Conservation (phyloP, 805 yeast species). For the Starmera amethionina region DNA sequence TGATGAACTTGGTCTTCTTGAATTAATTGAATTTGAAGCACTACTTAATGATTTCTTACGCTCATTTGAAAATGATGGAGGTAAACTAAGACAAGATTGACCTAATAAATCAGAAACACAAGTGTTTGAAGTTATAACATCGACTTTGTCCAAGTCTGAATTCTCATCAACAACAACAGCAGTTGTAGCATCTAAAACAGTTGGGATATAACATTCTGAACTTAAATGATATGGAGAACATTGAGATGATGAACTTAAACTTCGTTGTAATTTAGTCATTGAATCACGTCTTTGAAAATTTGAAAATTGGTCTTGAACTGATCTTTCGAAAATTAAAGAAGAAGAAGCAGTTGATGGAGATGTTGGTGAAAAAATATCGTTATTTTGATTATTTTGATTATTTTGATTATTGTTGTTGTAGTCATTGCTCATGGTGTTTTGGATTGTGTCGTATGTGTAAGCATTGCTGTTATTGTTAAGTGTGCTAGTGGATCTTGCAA, state of each 20-base stretch:
- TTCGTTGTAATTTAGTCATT: not conserved
- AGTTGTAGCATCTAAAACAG: conserved; percentile 5
- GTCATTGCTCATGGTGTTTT: no score
- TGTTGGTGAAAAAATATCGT: not conserved
- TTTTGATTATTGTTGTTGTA: no score
- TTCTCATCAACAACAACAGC: conserved; percentile 1
- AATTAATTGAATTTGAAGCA: not conserved
- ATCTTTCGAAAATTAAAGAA: conserved; percentile 10
- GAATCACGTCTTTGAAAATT: conserved; percentile 4
- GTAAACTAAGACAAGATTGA: not conserved
- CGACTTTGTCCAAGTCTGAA: conserved; percentile 1
- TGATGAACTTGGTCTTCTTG: conserved; percentile 2
- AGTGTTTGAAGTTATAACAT: conserved; percentile 1
- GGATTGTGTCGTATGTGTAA: no score
- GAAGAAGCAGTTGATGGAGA: conserved; percentile 2
- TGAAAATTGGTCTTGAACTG: conserved; percentile 8
- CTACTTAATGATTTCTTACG: not conserved
- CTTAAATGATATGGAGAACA: conserved; percentile 2
- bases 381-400: no score
- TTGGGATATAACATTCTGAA: conserved; percentile 3
- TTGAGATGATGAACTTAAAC: conserved; percentile 3
- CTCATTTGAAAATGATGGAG: not conserved
- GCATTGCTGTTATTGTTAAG: no score
- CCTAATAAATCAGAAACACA: not conserved
- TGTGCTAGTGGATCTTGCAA: not conserved